These are phyloP conservation scores for Galium porrigens DNA, from an alignment of 305 asterid species.

Conservation along the genomic window DNA sequence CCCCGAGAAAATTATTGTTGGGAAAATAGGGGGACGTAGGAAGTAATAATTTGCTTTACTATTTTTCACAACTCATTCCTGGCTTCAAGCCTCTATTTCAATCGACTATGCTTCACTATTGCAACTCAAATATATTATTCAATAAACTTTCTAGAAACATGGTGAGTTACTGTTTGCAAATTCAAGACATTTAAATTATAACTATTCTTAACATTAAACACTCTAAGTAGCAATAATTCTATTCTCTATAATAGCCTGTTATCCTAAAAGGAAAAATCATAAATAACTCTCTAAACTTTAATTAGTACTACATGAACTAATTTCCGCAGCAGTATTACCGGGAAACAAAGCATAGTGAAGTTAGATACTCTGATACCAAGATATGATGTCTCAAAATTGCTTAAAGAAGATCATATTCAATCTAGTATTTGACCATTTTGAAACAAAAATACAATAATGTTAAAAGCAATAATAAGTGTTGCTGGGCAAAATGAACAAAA, in stretches of 20 bases:
- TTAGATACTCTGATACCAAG: neutral
- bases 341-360: neutral
- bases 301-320: neutral
- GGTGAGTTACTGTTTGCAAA: neutral
- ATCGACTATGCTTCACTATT: neutral
- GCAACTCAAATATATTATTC: neutral
- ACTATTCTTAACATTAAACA: neutral
- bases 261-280: neutral
- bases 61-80: neutral
- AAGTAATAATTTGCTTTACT: neutral
- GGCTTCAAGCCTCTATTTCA: neutral
- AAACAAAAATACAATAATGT: neutral
- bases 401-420: neutral
- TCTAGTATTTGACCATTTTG: neutral
- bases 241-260: neutral
- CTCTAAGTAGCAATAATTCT: neutral
- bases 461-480: neutral
- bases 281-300: neutral
- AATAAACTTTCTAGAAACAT: neutral
- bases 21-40: neutral
- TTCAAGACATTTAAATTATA: neutral
- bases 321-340: neutral
- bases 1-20: neutral
- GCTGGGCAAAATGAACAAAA: conserved; percentile 2
- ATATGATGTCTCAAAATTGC: neutral